A percentile compares a stretch with the other conserved stretches of the same genome.
phyloP scores from a whole-genome alignment of 1,284 basidiomycete genomes.

The Papiliotrema laurentii region DNA sequence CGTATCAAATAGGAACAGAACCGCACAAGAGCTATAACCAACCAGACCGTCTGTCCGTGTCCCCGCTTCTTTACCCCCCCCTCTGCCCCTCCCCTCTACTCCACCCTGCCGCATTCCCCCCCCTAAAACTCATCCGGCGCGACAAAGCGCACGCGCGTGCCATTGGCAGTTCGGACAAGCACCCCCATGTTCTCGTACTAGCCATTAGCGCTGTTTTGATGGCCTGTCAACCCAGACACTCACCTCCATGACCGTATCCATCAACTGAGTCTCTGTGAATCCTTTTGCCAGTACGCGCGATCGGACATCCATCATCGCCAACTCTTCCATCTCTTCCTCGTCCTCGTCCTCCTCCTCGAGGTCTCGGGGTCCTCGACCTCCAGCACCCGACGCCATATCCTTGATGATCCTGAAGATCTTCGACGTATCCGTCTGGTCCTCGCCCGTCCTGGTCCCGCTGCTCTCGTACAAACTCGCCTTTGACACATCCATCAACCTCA shows the following conservation, averaged over 20 bases:
- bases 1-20: too few species aligned
- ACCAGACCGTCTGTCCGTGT: too few species aligned
- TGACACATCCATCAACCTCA: slow-evolving; percentile 93
- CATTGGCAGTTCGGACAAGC: slow-evolving; percentile 68
- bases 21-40: too few species aligned
- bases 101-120: too few species aligned
- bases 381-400: slow-evolving; percentile 60
- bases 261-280: slow-evolving; percentile 83
- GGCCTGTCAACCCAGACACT: slow-evolving; percentile 31
- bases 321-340: slow-evolving; percentile 59
- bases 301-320: slow-evolving; percentile 74
- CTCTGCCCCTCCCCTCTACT: too few species aligned
- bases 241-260: slow-evolving; percentile 74
- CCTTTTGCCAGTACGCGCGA: slow-evolving; percentile 76
- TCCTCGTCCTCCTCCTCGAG: slow-evolving; percentile 57
- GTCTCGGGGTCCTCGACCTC: slow-evolving; percentile 50
- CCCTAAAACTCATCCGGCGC: slow-evolving; percentile 28
- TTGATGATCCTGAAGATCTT: slow-evolving; percentile 87
- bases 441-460: slow-evolving; percentile 54
- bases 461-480: slow-evolving; percentile 83
- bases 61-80: too few species aligned
- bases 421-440: slow-evolving; percentile 71
- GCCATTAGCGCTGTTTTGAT: slow-evolving; percentile 6
- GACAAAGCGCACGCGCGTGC: slow-evolving; percentile 61
- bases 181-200: slow-evolving; percentile 76